Evolutionary conservation across 108 stramenopile genomes (phyloP).

Genomic region (Skeletonema menzelii): DNA sequence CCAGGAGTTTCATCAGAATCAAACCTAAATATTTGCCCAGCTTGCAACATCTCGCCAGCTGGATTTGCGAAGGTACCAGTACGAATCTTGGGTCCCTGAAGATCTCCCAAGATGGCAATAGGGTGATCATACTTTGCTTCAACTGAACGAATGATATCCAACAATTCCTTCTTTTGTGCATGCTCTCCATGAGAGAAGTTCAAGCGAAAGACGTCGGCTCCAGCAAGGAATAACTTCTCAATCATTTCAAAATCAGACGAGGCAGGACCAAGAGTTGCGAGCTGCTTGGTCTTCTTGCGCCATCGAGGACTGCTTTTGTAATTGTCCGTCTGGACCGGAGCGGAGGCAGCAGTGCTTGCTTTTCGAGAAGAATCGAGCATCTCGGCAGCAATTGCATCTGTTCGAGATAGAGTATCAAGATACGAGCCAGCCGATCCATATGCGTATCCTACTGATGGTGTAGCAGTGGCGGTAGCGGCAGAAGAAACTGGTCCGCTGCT

Average conservation of each 20-base stretch:
- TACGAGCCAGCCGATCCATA: neutral
- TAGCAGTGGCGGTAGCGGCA: neutral
- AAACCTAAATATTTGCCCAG: conserved; percentile 87
- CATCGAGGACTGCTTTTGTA: conserved; percentile 58
- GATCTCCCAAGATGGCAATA: conserved; percentile 92
- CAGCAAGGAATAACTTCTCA: conserved; percentile 92
- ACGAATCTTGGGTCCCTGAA: conserved; percentile 96
- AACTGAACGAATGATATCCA: conserved; percentile 77
- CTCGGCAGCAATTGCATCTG: conserved; percentile 1
- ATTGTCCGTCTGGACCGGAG: conserved; percentile 20
- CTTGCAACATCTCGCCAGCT: conserved; percentile 64
- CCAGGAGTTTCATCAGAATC: conserved; percentile 87
- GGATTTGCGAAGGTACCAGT: conserved; percentile 87
- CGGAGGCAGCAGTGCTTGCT: neutral
- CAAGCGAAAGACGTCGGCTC: conserved; percentile 94
- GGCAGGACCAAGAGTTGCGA: conserved; percentile 93
- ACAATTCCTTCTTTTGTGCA: conserved; percentile 92
- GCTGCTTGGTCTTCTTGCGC: conserved; percentile 90
- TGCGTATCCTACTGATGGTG: neutral
- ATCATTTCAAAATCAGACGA: conserved; percentile 88
- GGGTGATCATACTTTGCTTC: conserved; percentile 95
- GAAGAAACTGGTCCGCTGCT: neutral
- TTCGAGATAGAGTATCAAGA: neutral
- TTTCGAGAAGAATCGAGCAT: neutral
- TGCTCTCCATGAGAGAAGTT: conserved; percentile 96